phyloP scores from a whole-genome alignment of 23 red algal species.

The Gracilaria domingensis region DNA sequence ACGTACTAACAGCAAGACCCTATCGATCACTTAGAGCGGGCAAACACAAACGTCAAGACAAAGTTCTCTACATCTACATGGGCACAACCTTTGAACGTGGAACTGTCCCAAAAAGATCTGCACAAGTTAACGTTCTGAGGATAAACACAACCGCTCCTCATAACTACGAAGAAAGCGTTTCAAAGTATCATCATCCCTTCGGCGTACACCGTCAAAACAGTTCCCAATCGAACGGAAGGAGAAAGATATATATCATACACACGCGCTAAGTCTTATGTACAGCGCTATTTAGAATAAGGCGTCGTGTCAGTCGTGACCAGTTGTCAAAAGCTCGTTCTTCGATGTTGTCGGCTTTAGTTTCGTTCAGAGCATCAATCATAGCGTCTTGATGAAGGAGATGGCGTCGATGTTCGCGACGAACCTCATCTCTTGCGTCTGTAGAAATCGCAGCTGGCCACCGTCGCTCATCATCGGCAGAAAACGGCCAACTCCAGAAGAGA shows the following conservation, averaged over 20 bases:
- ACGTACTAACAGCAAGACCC: too few species aligned
- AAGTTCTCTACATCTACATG: too few species aligned
- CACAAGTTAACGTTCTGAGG: too few species aligned
- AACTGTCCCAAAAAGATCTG: too few species aligned
- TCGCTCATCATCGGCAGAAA: constrained; percentile 66
- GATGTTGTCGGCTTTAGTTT: constrained; percentile 8
- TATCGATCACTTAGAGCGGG: too few species aligned
- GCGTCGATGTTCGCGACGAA: constrained; percentile 44
- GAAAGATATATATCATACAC: not conserved
- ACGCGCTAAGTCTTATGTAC: constrained; percentile 34
- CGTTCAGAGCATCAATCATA: constrained; percentile 65
- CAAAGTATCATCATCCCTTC: not conserved
- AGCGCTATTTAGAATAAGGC: constrained; percentile 46
- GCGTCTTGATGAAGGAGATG: constrained; percentile 65
- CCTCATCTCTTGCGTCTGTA: constrained; percentile 17
- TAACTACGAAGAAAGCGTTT: too few species aligned
- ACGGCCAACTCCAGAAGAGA: constrained; percentile 74
- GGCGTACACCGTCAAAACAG: not conserved
- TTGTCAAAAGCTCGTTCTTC: constrained; percentile 45
- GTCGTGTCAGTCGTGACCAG: constrained; percentile 55
- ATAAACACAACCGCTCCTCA: too few species aligned
- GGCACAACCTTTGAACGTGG: too few species aligned
- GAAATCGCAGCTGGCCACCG: constrained; percentile 58
- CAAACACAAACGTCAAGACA: too few species aligned
- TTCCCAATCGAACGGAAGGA: not conserved